Evolutionary conservation across 495 filamentous ascomycete species (phyloP), one percentile per base, ranked within the genome.

Genomic region (Neurospora intermedia): DNA sequence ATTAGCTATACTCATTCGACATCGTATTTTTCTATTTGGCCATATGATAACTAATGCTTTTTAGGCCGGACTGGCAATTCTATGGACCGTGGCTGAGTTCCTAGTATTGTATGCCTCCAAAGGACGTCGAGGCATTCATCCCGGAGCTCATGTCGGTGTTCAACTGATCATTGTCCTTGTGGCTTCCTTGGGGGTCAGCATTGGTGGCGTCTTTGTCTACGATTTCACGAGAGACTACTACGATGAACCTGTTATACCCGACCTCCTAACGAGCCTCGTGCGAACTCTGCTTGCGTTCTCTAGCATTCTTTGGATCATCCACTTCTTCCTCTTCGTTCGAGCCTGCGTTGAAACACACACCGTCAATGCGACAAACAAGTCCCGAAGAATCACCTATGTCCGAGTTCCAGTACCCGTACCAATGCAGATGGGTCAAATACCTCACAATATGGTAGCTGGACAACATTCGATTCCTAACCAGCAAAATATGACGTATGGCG

Each of bases 261-360:
- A 74, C 46, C 20, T 70, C 45, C 39, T 41, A 45, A 11, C 40
- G n/a, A 4, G 71, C 69, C 6, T 42, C 59, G 10, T 20, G 75
- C 43, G 71, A 31, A 70, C 31, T 43, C 5, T 27, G 8, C 69
- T 81, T 42, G 79, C 20, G 1, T 74, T 79, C 70, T 76, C 75
- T 3, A 66, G 66, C 43, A 20, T 74, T 20, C 42, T 76, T 10
- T 69, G 77, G 13, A 38, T 80, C 31, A 74, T 75, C 38, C 78
- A 84, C 72, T 83, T 86, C 74, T 70, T 81, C 45, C 78, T 86
- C 7, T 85, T 86, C 71, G 75, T 82, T 15, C 70, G 82, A n/a
- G 82, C 82, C 1, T 86, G 84, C 48, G 78, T 83, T 74, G 83
- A 85, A 35, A 83, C 81, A 16, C 72, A 80, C 69, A 76, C 74